phyloP scores from a whole-genome alignment of 2,329 filamentous ascomycete species.

The Trichoderma asperellum region DNA sequence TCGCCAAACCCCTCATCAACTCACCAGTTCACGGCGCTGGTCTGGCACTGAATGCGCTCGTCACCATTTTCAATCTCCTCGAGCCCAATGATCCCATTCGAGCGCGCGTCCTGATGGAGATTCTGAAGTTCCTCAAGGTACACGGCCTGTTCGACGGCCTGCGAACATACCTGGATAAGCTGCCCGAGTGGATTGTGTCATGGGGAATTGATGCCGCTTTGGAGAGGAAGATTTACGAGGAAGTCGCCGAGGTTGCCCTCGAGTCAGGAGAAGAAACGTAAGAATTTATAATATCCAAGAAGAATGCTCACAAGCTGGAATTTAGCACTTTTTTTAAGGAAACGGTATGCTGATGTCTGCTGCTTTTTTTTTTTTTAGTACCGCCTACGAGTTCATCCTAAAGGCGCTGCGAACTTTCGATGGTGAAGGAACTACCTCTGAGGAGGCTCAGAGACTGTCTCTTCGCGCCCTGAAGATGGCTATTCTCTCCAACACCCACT shows the following conservation, averaged over 20 bases:
- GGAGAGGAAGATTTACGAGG: slow-evolving; percentile 80
- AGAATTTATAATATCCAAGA: slow-evolving; percentile 43
- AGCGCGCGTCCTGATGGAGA: slow-evolving; percentile 88
- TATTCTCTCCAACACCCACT: slow-evolving; percentile 59
- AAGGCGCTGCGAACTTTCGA: slow-evolving; percentile 66
- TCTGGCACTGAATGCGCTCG: slow-evolving; percentile 86
- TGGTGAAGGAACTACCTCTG: slow-evolving; percentile 58
- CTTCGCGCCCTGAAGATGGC: slow-evolving; percentile 60
- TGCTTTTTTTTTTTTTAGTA: slow-evolving; percentile 42
- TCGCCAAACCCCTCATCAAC: slow-evolving; percentile 82
- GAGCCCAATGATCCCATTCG: slow-evolving; percentile 74
- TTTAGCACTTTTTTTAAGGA: not conserved
- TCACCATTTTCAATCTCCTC: slow-evolving; percentile 96
- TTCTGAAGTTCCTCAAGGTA: slow-evolving; percentile 78
- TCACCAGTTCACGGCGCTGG: slow-evolving; percentile 84
- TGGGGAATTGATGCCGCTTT: slow-evolving; percentile 86
- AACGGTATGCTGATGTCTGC: not conserved
- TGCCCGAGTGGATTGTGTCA: slow-evolving; percentile 78
- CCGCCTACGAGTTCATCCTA: slow-evolving; percentile 69
- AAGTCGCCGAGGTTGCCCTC: slow-evolving; percentile 78
- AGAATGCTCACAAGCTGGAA: not conserved
- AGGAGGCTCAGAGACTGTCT: slow-evolving; percentile 64
- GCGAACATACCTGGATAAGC: slow-evolving; percentile 78
- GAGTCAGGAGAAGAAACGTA: slow-evolving; percentile 78
- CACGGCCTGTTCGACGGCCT: slow-evolving; percentile 81